Evolutionary conservation across 2,329 filamentous ascomycete species (phyloP).

Genomic region (Beauveria asiatica): DNA sequence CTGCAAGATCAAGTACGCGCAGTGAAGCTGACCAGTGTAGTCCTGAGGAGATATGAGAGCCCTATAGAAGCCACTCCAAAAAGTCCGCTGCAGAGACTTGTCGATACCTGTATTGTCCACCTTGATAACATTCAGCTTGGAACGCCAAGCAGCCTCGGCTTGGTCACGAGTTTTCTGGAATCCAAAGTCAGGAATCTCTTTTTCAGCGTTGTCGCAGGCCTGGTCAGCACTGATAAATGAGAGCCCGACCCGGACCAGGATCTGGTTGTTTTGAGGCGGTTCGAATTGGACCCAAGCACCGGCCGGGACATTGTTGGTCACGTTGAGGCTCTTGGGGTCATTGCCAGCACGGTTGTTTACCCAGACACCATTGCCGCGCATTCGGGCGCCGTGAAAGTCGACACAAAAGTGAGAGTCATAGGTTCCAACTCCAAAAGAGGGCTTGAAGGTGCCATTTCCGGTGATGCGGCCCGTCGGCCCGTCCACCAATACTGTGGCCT

Average conservation of each 20-base stretch:
- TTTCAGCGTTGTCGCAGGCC: conserved; percentile 62
- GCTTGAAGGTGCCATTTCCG: conserved; percentile 48
- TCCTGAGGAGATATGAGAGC: conserved; percentile 64
- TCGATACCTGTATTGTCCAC: conserved; percentile 47
- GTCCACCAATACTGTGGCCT: conserved; percentile 23
- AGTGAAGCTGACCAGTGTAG: conserved; percentile 42
- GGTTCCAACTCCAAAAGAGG: conserved; percentile 51
- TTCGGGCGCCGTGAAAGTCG: conserved; percentile 44
- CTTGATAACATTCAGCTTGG: conserved; percentile 51
- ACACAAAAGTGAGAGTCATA: conserved; percentile 53
- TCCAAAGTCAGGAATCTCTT: conserved; percentile 58
- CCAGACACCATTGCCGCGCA: conserved; percentile 51
- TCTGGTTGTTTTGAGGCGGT: conserved; percentile 27
- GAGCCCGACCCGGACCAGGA: conserved; percentile 59
- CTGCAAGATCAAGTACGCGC: conserved; percentile 31
- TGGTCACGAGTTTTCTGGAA: conserved; percentile 48
- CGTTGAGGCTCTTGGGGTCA: conserved; percentile 30
- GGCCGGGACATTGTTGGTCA: conserved; percentile 24
- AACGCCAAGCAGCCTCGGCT: conserved; percentile 53
- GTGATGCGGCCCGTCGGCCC: conserved; percentile 44
- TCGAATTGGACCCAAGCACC: conserved; percentile 60
- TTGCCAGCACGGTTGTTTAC: conserved; percentile 42
- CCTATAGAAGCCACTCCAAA: conserved; percentile 65
- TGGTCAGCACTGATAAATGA: conserved; percentile 61
- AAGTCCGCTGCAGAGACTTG: conserved; percentile 50